phyloP scores from a whole-genome alignment of 208 protist species.

The Chromosphaera perkinsii region DNA sequence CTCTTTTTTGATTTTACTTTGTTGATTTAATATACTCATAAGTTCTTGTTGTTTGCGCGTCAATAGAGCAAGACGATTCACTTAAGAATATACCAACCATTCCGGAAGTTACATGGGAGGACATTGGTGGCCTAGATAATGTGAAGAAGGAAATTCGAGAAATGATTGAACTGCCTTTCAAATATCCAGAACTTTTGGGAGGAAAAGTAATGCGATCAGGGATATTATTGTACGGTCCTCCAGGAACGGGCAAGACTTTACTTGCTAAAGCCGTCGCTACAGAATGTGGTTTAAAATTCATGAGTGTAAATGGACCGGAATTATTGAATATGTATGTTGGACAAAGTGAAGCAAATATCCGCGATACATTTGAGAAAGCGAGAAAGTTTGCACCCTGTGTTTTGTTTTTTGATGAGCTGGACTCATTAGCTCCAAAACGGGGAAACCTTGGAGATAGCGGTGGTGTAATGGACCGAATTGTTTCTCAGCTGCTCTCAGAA shows the following conservation, averaged over 20 bases:
- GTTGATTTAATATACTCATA: too few relatives aligned
- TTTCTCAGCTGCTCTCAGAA: conserved; percentile 69
- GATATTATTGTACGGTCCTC: conserved; percentile 49
- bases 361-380: conserved; percentile 56
- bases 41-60: too few relatives aligned
- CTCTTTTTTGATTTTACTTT: too few relatives aligned
- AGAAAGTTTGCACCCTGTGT: conserved; percentile 60
- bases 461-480: conserved; percentile 65
- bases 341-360: conserved; percentile 67
- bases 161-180: conserved; percentile 84
- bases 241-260: too few relatives aligned
- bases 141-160: conserved; percentile 87
- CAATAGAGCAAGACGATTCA: too few relatives aligned
- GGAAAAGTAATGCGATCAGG: conserved; percentile 33
- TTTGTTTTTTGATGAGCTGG: conserved; percentile 74
- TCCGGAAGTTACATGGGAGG: conserved; percentile 11
- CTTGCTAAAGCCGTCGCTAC: too few relatives aligned
- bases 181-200: conserved; percentile 78
- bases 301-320: conserved; percentile 64
- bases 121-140: conserved; percentile 76
- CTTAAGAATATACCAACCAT: too few relatives aligned
- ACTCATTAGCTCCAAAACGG: conserved; percentile 62
- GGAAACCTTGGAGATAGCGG: conserved; percentile 57
- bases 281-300: conserved; percentile 56
- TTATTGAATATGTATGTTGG: conserved; percentile 72